These are phyloP conservation scores for Pascua guehoae DNA, from an alignment of 1,284 basidiomycete genomes.

Conservation along the genomic window DNA sequence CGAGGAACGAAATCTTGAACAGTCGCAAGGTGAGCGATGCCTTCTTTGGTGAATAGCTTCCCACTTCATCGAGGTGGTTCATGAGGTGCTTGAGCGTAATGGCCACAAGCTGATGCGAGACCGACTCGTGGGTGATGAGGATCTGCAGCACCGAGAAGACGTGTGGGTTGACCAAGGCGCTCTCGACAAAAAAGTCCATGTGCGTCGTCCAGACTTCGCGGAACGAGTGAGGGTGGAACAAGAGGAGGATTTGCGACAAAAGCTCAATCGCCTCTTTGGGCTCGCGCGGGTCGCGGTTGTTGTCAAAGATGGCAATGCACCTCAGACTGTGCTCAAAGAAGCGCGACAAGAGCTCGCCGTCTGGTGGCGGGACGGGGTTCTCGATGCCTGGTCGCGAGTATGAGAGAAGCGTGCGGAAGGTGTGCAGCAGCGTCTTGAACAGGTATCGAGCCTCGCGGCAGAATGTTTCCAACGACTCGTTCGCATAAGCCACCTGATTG, in stretches of 20 bases:
- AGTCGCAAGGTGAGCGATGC: slow-evolving; percentile 78
- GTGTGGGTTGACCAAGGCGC: slow-evolving; percentile 69
- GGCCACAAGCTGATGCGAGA: slow-evolving; percentile 86
- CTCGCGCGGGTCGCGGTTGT: slow-evolving; percentile 66
- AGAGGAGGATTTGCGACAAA: slow-evolving; percentile 71
- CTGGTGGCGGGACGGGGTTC: slow-evolving; percentile 62
- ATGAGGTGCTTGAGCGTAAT: slow-evolving; percentile 88
- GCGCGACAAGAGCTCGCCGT: slow-evolving; percentile 81
- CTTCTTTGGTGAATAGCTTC: slow-evolving; percentile 74
- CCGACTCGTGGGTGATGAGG: slow-evolving; percentile 76
- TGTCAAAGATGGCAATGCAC: slow-evolving; percentile 82
- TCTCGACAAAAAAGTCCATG: slow-evolving; percentile 81
- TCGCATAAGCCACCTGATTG: slow-evolving; percentile 65
- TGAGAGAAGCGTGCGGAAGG: slow-evolving; percentile 77
- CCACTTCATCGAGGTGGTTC: slow-evolving; percentile 74
- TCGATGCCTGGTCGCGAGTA: slow-evolving; percentile 72
- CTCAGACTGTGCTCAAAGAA: slow-evolving; percentile 82
- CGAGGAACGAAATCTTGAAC: slow-evolving; percentile 95
- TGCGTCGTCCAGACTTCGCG: slow-evolving; percentile 91
- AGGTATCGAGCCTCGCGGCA: slow-evolving; percentile 75
- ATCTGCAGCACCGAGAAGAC: slow-evolving; percentile 83
- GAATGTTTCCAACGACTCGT: slow-evolving; percentile 72
- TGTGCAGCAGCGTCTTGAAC: slow-evolving; percentile 84
- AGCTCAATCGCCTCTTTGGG: slow-evolving; percentile 84
- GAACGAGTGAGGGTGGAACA: slow-evolving; percentile 85